Base-by-base conservation (phyloP, 192 early-diverging fungal species). In the Rhizophagus prolifer region DNA sequence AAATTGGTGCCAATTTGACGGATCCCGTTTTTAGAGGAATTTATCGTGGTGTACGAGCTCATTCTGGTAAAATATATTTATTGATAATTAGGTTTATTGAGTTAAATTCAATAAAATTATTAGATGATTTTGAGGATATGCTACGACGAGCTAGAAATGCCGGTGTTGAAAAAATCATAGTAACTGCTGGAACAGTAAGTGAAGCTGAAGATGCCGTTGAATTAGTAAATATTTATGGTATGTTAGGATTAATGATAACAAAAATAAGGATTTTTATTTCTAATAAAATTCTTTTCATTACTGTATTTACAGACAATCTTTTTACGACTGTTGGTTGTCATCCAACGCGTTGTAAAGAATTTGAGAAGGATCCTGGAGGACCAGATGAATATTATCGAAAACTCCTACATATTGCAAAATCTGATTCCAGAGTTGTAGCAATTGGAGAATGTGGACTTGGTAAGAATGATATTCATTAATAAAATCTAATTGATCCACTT, bases 371-470 rank as follows among this genome's bases (percentile, higher is more conserved):
- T 70, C 25, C 71, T 6, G 82, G 77, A 34, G 92, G 91, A 12
- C 90, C 91, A 4, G 84, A 90, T 12, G 86, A 79, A 12, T 96
- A 95, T 72, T 90, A 88, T 72, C 73, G 82, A 30, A 81, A 72
- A 23, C 78, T 93, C 26, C 81, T 85, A 46, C 75, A 83, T 8
- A 71, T 90, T 16, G 78, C 82, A 30, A 83, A 81, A 38, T 77
- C 82, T 21, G 41, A 34, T 3, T 81, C 79, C 64, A 86, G 87
- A 50, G 87, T 99, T 1, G 94, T 96, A 3, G 97, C 96, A 2
- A 88, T 99, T 78, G 97, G 97, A 41, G 97, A 99, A 77, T 96
- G 94, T 75, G 97, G 97, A 12, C 85, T 95, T 12, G 87, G 87
- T 88, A 83, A 80, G 38, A 19, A 79, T 21, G 34, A 9, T 13